Evolutionary conservation across 164 flowering plant genomes (phyloP), one percentile per base, ranked within the genome.

Genomic region (Chloranthus sessilifolius): DNA sequence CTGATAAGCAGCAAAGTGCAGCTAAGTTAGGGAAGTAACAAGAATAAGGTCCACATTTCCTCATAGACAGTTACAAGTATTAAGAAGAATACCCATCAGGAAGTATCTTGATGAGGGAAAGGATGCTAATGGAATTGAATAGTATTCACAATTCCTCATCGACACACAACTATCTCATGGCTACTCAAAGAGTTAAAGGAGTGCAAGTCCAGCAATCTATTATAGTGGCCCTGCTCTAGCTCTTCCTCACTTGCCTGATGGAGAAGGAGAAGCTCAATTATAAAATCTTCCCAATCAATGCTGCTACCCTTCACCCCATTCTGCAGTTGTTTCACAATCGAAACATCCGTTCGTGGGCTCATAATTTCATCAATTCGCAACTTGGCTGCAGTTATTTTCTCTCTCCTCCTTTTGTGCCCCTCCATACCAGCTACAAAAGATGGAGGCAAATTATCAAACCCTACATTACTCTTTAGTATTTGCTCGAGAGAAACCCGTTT

Each of bases 211-310:
- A 88, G 23, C 59, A 88, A 67, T 19, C 72, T 50, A 21, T 77
- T 85, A 68, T 85, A 88, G 48, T 86, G 67, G 3, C 95, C 98
- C 56, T 74, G 79, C 70, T 74, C 90, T 44, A 88, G 88, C 52
- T 92, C 94, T 33, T 79, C 87, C 53, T 83, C 96, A 33, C 68
- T 69, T 38, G 82, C 95, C 54, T 52, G 64, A 69, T 82, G 95
- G 24, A 92, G 85, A 3, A 92, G 74, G 9, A 88, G 90, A 12
- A 85, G 73, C 55, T 88, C 95, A 59, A 92, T 81, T 9, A 86
- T 63, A 47, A 72, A 64, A 67, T 92, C 98, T 59, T 92, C 96
- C 82, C 87, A 83, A 63, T 86, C 91, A 39, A 81, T 30, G 16
- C 38, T 68, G 43, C 26, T 48, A 14, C 28, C n/a, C 37, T 48